Conservation (phyloP, 148 eudicot genomes). For the Persicaria maculosa region DNA sequence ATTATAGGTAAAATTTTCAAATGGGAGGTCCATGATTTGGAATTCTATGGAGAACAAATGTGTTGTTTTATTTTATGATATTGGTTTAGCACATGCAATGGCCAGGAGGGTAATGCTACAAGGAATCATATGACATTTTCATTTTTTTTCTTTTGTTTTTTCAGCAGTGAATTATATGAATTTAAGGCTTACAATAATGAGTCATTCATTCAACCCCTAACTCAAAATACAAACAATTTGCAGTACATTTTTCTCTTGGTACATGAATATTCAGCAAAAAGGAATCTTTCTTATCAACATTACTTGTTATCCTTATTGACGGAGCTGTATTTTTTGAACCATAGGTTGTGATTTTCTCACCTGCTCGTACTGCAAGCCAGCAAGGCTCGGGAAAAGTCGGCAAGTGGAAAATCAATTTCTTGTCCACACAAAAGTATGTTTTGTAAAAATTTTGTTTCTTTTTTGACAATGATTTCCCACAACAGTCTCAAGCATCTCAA, state of each 20-base stretch:
- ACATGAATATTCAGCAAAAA: background rate
- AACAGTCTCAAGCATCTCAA: background rate
- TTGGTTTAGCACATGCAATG: background rate
- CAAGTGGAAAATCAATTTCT: conserved; percentile 83
- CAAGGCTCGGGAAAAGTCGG: conserved; percentile 97
- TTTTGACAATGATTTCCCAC: background rate
- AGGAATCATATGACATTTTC: background rate
- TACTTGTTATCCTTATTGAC: background rate
- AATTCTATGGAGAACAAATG: background rate
- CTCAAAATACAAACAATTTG: background rate
- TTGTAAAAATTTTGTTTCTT: background rate
- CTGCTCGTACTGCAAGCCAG: conserved; percentile 84
- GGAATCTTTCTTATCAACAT: background rate
- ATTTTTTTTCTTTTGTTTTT: too few relatives aligned
- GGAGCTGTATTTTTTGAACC: background rate
- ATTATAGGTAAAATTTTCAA: background rate
- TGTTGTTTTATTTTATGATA: background rate
- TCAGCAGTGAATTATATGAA: background rate
- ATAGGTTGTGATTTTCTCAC: conserved; percentile 81
- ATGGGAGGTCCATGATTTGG: background rate
- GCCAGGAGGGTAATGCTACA: background rate
- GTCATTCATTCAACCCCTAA: background rate
- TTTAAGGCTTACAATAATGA: background rate
- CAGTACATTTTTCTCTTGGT: background rate
- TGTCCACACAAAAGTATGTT: conserved; percentile 59